Evolutionary conservation across 257 asterid species (phyloP).

Genomic region (Fraxinus cuspidata): DNA sequence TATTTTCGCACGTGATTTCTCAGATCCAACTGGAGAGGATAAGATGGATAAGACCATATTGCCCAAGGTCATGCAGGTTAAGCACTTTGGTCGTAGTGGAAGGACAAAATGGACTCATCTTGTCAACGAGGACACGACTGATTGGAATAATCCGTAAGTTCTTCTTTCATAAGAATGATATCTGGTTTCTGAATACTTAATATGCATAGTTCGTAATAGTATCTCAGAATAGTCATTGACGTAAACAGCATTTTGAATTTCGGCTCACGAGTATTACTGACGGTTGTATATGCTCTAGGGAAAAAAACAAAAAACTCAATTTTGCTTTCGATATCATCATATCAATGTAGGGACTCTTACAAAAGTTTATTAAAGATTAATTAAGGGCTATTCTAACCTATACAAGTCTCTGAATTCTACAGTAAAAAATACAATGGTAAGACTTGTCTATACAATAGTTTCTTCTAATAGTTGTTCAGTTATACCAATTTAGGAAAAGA

Average conservation of each 20-base stretch:
- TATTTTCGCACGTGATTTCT: slow-evolving; percentile 73
- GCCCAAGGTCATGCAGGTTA: slow-evolving; percentile 97
- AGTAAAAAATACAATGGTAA: neutral
- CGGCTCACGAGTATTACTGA: neutral
- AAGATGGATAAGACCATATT: slow-evolving; percentile 80
- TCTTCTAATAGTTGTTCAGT: neutral
- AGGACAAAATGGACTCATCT: slow-evolving; percentile 98
- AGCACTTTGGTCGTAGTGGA: slow-evolving; percentile 97
- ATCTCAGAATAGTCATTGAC: neutral
- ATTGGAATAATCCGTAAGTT: slow-evolving; percentile 92
- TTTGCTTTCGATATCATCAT: no score
- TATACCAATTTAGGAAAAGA: neutral
- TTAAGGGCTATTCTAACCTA: neutral
- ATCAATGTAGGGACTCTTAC: neutral
- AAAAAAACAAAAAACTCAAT: no score
- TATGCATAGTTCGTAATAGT: neutral
- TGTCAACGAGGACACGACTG: slow-evolving; percentile 93
- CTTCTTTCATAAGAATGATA: slow-evolving; percentile 24
- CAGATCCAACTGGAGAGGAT: slow-evolving; percentile 95
- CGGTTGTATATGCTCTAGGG: no score
- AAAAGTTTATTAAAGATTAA: neutral
- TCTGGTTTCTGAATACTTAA: slow-evolving; percentile 16
- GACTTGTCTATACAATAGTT: neutral
- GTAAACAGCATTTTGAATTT: neutral
- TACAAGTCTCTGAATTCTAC: neutral